Percentiles rank a stretch among this genome's conserved stretches.
Conservation (phyloP, 345 rosid species). For the Pugionium cornutum region DNA sequence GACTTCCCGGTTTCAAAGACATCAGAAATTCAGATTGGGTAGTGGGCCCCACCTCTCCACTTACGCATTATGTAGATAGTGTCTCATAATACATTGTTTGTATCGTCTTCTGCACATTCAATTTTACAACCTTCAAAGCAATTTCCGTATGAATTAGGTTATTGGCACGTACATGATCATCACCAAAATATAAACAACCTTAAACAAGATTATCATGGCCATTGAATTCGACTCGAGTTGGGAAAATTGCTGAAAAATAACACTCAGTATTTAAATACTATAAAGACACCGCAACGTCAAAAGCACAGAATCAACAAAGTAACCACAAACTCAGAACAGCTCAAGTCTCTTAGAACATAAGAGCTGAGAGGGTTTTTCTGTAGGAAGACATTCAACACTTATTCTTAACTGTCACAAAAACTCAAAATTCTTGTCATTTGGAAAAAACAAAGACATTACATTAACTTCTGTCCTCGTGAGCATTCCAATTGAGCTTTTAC, state of each 20-base stretch:
- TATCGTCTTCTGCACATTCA: constrained; percentile 75
- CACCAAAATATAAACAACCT: not conserved
- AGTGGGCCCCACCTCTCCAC: constrained; percentile 43
- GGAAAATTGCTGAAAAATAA: not conserved
- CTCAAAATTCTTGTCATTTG: constrained; percentile 6
- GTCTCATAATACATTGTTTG: constrained; percentile 84
- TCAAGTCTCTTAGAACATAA: not conserved
- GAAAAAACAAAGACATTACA: not conserved
- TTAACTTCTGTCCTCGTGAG: constrained; percentile 73
- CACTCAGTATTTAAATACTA: not conserved
- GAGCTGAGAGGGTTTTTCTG: not conserved
- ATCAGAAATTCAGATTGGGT: constrained; percentile 68
- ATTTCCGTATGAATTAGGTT: constrained; percentile 95
- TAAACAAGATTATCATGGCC: constrained; percentile 8
- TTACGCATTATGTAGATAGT: constrained; percentile 75
- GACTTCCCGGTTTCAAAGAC: constrained; percentile 79
- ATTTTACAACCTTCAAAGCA: constrained; percentile 51
- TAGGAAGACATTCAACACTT: not conserved
- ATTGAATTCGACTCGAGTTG: not conserved
- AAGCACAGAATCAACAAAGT: not conserved
- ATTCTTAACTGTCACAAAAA: not conserved
- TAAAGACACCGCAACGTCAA: constrained; percentile 6
- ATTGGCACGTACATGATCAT: constrained; percentile 67
- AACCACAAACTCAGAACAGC: not conserved
- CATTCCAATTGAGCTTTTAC: constrained; percentile 90